Base-by-base conservation (phyloP, 257 asterid genomes). In the Primulina tabacum region DNA sequence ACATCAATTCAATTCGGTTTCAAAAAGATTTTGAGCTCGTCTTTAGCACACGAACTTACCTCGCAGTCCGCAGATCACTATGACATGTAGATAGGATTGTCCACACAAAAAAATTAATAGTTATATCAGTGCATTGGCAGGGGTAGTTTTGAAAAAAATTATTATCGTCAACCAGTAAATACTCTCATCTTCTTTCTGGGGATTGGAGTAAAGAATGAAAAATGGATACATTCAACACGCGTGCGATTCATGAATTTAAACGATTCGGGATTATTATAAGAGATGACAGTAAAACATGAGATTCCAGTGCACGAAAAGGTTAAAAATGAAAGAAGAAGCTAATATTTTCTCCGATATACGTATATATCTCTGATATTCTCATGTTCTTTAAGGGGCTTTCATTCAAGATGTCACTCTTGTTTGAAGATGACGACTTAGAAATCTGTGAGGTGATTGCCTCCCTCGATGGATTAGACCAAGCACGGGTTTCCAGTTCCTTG, bases 1-100 rank as follows among this genome's bases (percentile, higher is more conserved):
- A 58, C 35, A 82, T 4, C 78, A 82, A 75, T 79, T 73, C 55
- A 82, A 75, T 59, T 84, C 85, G 82, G 81, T 70, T 47, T 30
- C 26, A 71, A 6, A 20, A 71, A 16, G 24, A 67, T 47, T 47
- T 65, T 18, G 17, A 73, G 52, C 68, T 60, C 56, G 61, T 32
- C 8, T 59, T 47, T 53, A 67, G 33, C 18, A 35, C 60, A 47
- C 8, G n/a, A 67, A 40, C 68, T 17, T 43, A 52, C 14, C 28
- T 29, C 34, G 32, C 69, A 11, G 30, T n/a, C n/a, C n/a, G n/a
- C 47, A 62, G 40, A 64, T 8, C 29, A 35, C 4, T 40, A 47
- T 10, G 9, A 0, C 18, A 24, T 24, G 26, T 24, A 24, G 26
- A 24, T 1, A 24, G 1, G 26, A 24, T 24, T 24, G 26, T 24